A percentile compares a stretch with the other conserved stretches of the same genome.
phyloP scores from a whole-genome alignment of 257 asterid species.

The Nicotiana paniculata region DNA sequence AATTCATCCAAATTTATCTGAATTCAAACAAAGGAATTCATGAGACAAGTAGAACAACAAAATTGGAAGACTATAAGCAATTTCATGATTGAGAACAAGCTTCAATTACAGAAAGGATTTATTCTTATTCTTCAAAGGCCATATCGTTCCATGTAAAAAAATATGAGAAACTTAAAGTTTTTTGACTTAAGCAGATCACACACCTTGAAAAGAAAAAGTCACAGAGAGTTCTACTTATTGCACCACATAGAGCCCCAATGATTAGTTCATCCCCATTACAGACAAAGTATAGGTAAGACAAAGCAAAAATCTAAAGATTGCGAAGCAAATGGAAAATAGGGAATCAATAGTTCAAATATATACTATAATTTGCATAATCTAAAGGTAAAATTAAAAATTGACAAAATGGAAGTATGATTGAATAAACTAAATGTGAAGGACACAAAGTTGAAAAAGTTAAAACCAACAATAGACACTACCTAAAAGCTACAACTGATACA shows the following conservation, averaged over 20 bases:
- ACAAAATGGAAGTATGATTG: background rate
- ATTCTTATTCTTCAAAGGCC: background rate
- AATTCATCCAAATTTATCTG: conserved; percentile 88
- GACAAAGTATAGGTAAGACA: background rate
- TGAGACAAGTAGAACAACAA: background rate
- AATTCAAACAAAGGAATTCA: conserved; percentile 11
- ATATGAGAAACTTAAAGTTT: background rate
- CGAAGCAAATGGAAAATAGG: background rate
- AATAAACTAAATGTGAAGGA: background rate
- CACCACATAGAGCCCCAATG: background rate
- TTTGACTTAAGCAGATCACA: background rate
- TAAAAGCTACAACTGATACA: too few relatives aligned
- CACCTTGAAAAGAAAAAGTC: background rate
- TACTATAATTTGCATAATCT: background rate
- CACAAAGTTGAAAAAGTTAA: background rate
- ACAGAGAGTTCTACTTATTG: background rate
- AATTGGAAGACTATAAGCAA: background rate
- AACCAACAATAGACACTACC: background rate
- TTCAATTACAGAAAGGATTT: background rate
- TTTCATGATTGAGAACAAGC: background rate
- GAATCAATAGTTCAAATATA: background rate
- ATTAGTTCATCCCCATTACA: background rate
- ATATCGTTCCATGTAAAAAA: background rate
- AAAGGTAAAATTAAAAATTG: background rate
- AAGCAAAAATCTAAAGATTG: background rate